phyloP scores from a whole-genome alignment of 768 basidiomycete species.

The Xerocomellus intermedius region DNA sequence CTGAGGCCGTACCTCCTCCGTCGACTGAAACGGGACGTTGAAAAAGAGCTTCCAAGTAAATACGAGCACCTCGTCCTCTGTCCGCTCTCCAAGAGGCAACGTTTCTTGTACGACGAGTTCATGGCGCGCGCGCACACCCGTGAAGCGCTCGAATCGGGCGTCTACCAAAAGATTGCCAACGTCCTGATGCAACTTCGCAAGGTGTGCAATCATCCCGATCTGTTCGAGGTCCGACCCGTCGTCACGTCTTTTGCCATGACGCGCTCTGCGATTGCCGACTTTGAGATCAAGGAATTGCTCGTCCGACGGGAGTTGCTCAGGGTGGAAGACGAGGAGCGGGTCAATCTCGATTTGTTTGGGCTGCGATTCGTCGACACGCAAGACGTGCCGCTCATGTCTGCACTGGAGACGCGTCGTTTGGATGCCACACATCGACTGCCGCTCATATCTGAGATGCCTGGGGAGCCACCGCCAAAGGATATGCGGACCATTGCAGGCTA shows the following conservation, averaged over 20 bases:
- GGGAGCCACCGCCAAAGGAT: slow-evolving; percentile 70
- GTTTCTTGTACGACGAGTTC: slow-evolving; percentile 96
- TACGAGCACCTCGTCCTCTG: slow-evolving; percentile 89
- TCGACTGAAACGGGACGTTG: slow-evolving; percentile 96
- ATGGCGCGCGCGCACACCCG: slow-evolving; percentile 86
- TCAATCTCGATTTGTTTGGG: slow-evolving; percentile 65
- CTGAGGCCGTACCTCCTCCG: slow-evolving; percentile 95
- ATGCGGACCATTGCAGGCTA: slow-evolving; percentile 75
- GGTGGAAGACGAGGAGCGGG: slow-evolving; percentile 47
- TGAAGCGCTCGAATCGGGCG: slow-evolving; percentile 78
- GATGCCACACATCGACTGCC: slow-evolving; percentile 60
- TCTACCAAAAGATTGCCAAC: slow-evolving; percentile 89
- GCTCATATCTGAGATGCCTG: slow-evolving; percentile 51
- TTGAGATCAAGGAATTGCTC: slow-evolving; percentile 86
- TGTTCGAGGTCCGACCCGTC: slow-evolving; percentile 87
- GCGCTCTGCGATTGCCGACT: slow-evolving; percentile 74
- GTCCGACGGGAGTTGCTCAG: slow-evolving; percentile 70
- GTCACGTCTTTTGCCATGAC: slow-evolving; percentile 74
- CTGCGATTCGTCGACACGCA: slow-evolving; percentile 60
- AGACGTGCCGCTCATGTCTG: slow-evolving; percentile 49
- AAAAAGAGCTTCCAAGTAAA: slow-evolving; percentile 92
- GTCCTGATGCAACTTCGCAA: slow-evolving; percentile 98
- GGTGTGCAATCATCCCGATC: slow-evolving; percentile 92
- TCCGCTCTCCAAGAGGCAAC: slow-evolving; percentile 85
- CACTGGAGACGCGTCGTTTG: slow-evolving; percentile 52